These are phyloP conservation scores for Ascochyta lentis DNA, from an alignment of 2,329 filamentous ascomycete genomes.

Conservation along the genomic window DNA sequence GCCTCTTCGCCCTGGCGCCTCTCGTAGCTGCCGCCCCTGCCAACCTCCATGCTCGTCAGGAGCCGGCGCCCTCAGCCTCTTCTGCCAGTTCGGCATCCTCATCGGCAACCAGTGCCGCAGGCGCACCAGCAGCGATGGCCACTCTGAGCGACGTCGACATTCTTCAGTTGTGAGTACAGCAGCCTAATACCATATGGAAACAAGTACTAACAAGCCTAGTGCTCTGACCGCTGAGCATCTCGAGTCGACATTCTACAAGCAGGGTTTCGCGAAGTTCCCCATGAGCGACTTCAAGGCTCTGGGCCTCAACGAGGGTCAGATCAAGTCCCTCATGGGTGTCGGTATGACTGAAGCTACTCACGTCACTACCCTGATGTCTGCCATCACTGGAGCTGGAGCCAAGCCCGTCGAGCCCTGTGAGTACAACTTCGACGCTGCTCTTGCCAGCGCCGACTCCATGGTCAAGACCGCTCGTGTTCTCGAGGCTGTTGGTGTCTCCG, in stretches of 20 bases:
- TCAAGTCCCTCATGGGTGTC: constrained; percentile 67
- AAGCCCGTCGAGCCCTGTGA: constrained; percentile 72
- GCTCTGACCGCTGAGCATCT: constrained; percentile 78
- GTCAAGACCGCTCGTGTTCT: constrained; percentile 72
- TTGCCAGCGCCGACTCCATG: constrained; percentile 71
- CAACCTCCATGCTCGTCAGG: constrained; percentile 35
- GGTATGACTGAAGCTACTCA: constrained; percentile 69
- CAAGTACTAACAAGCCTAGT: constrained; percentile 53
- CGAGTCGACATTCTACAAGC: constrained; percentile 74
- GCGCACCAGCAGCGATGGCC: constrained; percentile 31
- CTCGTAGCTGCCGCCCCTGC: constrained; percentile 42
- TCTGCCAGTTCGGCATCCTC: constrained; percentile 27
- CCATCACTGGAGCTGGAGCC: constrained; percentile 67
- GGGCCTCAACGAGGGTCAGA: constrained; percentile 62
- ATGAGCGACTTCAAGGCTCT: constrained; percentile 69
- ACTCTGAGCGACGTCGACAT: constrained; percentile 59
- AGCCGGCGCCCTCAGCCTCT: constrained; percentile 21
- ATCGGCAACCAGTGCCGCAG: constrained; percentile 24
- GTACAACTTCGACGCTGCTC: constrained; percentile 69
- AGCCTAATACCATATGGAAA: constrained; percentile 14
- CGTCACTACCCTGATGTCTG: constrained; percentile 64
- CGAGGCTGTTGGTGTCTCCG: constrained; percentile 76
- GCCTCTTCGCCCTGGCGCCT: constrained; percentile 46
- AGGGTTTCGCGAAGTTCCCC: constrained; percentile 72
- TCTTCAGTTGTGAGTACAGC: constrained; percentile 59